These are phyloP conservation scores for Crithidia sp. DNA, from an alignment of 208 protist genomes.

Conservation along the genomic window DNA sequence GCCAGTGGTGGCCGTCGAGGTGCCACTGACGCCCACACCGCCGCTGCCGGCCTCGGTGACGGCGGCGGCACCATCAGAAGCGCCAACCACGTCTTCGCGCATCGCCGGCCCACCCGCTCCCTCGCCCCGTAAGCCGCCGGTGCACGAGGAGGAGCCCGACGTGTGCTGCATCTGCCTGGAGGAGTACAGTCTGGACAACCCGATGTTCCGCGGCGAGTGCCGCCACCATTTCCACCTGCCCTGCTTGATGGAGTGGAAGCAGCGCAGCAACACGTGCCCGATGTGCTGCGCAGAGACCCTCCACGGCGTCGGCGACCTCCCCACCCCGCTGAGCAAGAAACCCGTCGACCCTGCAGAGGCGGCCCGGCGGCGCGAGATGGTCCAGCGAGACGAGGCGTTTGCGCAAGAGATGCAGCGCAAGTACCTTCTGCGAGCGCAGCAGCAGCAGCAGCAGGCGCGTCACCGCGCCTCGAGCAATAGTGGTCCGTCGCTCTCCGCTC, in stretches of 20 bases:
- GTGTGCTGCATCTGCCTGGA: constrained; percentile 84
- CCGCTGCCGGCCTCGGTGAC: not conserved
- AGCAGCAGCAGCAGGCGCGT: constrained; percentile 5
- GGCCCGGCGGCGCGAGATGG: constrained; percentile 19
- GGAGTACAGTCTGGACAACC: constrained; percentile 66
- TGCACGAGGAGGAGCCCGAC: constrained; percentile 48
- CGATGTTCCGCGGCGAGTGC: constrained; percentile 57
- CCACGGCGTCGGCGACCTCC: constrained; percentile 38
- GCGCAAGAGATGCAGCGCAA: constrained; percentile 40
- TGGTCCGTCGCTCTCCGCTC: too few relatives aligned
- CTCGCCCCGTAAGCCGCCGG: constrained; percentile 1
- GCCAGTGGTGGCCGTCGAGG: not conserved
- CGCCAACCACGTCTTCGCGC: not conserved
- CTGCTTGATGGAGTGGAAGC: constrained; percentile 80
- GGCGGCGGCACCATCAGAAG: not conserved
- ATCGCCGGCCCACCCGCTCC: not conserved
- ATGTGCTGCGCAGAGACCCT: constrained; percentile 73
- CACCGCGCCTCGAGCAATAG: not conserved
- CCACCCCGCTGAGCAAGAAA: not conserved
- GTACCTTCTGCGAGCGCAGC: constrained; percentile 30
- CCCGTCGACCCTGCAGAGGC: constrained; percentile 9
- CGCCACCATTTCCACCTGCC: constrained; percentile 75
- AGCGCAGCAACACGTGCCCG: constrained; percentile 77
- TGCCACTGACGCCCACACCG: not conserved
- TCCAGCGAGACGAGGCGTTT: constrained; percentile 30